These are phyloP conservation scores for Tirmania nivea DNA, from an alignment of 495 filamentous ascomycete species.

Conservation along the genomic window DNA sequence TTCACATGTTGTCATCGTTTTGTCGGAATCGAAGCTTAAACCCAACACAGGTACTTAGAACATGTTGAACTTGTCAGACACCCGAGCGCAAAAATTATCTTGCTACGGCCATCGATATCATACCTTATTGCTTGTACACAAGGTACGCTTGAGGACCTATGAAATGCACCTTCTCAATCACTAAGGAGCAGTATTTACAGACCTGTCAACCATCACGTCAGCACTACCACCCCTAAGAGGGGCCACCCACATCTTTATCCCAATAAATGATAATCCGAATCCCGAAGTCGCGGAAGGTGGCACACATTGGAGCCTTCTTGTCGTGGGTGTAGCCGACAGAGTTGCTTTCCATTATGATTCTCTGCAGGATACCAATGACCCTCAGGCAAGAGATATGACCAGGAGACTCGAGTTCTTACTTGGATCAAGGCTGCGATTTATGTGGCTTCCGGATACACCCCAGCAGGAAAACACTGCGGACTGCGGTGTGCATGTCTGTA, in stretches of 20 bases:
- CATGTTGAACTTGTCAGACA: conserved; percentile 59
- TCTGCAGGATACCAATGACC: conserved; percentile 51
- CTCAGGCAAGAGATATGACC: conserved; percentile 44
- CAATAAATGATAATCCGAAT: conserved; percentile 74
- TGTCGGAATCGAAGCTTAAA: background rate
- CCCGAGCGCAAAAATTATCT: conserved; percentile 61
- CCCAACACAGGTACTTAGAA: conserved; percentile 51
- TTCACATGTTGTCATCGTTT: background rate
- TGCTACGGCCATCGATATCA: conserved; percentile 81
- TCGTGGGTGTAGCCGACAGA: conserved; percentile 72
- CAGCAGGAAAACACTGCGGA: conserved; percentile 84
- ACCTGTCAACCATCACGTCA: conserved; percentile 47
- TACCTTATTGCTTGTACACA: conserved; percentile 72
- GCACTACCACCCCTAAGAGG: conserved; percentile 60
- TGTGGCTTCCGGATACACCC: conserved; percentile 61
- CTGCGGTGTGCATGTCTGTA: conserved; percentile 91
- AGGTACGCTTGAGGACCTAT: conserved; percentile 1
- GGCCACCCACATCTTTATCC: conserved; percentile 89
- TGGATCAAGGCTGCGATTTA: conserved; percentile 40
- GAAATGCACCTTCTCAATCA: background rate
- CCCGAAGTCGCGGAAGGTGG: conserved; percentile 63
- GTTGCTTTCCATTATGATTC: conserved; percentile 95
- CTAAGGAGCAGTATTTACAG: conserved; percentile 13
- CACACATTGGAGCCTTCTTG: conserved; percentile 81
- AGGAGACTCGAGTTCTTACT: conserved; percentile 42